Evolutionary conservation across 331 rosid genomes (phyloP).

Genomic region (Acacia pycnantha): DNA sequence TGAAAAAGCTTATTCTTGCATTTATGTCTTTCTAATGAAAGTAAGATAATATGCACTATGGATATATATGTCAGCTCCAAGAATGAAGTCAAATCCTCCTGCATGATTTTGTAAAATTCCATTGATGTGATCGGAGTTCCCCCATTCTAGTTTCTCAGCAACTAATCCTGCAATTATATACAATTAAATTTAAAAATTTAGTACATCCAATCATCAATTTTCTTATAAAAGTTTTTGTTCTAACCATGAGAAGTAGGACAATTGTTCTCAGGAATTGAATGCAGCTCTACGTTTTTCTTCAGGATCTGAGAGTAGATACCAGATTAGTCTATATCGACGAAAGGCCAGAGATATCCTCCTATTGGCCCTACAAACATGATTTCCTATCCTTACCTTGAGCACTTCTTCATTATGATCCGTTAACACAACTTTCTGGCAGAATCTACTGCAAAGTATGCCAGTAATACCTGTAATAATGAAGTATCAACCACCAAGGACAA

Average conservation of each 20-base stretch:
- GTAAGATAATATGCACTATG: conserved; percentile 25
- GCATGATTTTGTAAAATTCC: conserved; percentile 59
- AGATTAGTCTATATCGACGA: conserved; percentile 28
- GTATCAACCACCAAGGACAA: conserved; percentile 13
- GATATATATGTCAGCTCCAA: conserved; percentile 98
- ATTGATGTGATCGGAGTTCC: conserved; percentile 63
- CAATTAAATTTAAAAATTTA: conserved; percentile 1
- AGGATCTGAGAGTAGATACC: conserved; percentile 57
- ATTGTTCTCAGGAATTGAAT: conserved; percentile 54
- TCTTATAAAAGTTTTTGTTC: conserved; percentile 32
- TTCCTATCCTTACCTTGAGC: conserved; percentile 63
- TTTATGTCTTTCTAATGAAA: conserved; percentile 19
- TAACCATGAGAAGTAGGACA: conserved; percentile 53
- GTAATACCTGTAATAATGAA: conserved; percentile 62
- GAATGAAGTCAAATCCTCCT: conserved; percentile 74
- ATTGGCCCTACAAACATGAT: conserved; percentile 18
- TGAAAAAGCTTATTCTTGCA: neutral
- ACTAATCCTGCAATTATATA: conserved; percentile 51
- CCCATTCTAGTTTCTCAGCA: conserved; percentile 92
- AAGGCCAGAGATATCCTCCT: conserved; percentile 20
- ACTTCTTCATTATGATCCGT: conserved; percentile 93
- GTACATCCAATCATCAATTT: conserved; percentile 23
- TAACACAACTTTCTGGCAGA: conserved; percentile 73
- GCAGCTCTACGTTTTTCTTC: conserved; percentile 80
- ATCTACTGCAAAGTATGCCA: conserved; percentile 84